phyloP scores from a whole-genome alignment of 1,284 basidiomycete genomes.

The Tausonia pullulans region DNA sequence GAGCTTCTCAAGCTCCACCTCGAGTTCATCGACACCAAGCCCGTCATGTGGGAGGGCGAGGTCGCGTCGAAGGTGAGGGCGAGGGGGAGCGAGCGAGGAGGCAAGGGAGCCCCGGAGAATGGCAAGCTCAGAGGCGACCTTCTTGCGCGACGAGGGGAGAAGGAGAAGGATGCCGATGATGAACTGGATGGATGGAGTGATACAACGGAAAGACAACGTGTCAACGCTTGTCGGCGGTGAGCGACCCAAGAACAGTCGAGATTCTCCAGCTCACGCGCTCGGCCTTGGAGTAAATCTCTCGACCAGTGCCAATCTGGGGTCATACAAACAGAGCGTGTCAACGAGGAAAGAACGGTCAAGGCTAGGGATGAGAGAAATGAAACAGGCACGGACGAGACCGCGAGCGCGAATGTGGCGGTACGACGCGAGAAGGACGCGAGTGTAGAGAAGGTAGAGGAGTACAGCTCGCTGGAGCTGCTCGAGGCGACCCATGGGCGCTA shows the following conservation, averaged over 20 bases:
- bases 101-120: slow-evolving; percentile 27
- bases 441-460: slow-evolving; percentile 51
- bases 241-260: too few species aligned
- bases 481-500: too few species aligned
- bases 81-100: slow-evolving; percentile 14
- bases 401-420: slow-evolving; percentile 64
- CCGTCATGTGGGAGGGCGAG: slow-evolving; percentile 17
- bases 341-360: background rate
- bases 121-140: slow-evolving; percentile 59
- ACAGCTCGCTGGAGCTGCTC: slow-evolving; percentile 43
- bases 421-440: slow-evolving; percentile 40
- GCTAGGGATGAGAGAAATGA: background rate
- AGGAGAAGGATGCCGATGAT: slow-evolving; percentile 51
- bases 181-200: slow-evolving; percentile 36
- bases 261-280: background rate
- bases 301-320: slow-evolving; percentile 19
- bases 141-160: slow-evolving; percentile 53
- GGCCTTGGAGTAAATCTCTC: slow-evolving; percentile 20
- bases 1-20: slow-evolving; percentile 46
- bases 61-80: slow-evolving; percentile 17
- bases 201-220: background rate
- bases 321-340: background rate
- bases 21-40: slow-evolving; percentile 49
- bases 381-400: slow-evolving; percentile 38
- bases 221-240: too few species aligned